These are phyloP conservation scores for Fraxinus americana DNA, from an alignment of 257 asterid species.

Conservation along the genomic window DNA sequence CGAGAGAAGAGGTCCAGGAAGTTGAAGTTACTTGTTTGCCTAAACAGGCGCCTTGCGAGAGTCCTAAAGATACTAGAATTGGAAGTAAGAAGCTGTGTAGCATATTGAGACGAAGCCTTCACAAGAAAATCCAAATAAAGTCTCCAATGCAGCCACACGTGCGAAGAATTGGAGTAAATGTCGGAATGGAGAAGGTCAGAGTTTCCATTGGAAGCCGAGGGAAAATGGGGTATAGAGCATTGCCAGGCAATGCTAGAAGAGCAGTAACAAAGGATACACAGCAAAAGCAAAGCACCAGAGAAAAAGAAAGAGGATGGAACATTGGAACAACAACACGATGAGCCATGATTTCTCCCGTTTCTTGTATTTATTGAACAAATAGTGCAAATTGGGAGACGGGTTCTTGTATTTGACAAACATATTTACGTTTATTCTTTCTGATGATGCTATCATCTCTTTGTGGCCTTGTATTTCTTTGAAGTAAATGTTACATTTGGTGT, in stretches of 20 bases:
- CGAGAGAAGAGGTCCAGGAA: conserved; percentile 31
- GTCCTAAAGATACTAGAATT: conserved; percentile 60
- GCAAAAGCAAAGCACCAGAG: conserved; percentile 64
- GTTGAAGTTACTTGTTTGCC: conserved; percentile 45
- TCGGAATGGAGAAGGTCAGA: conserved; percentile 84
- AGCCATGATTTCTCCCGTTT: conserved; percentile 23
- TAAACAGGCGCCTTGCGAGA: conserved; percentile 48
- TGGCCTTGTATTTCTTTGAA: conserved; percentile 27
- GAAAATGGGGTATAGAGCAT: conserved; percentile 58
- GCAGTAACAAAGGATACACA: conserved; percentile 54
- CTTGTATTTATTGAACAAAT: conserved; percentile 27
- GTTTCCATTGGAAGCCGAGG: conserved; percentile 89
- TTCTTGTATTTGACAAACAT: neutral
- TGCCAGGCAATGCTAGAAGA: conserved; percentile 67
- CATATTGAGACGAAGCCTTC: conserved; percentile 65
- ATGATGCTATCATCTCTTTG: conserved; percentile 44
- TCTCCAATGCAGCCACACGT: conserved; percentile 64
- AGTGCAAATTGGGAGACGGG: neutral
- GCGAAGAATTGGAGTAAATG: conserved; percentile 74
- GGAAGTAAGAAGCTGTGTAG: conserved; percentile 56
- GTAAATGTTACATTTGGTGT: conserved; percentile 27
- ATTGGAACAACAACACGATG: conserved; percentile 67
- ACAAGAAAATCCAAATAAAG: conserved; percentile 63
- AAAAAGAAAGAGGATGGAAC: conserved; percentile 90
- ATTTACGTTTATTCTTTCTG: conserved; percentile 16